Evolutionary conservation across 106 monocot genomes (phyloP).

Genomic region (Dendrobium catenatum): DNA sequence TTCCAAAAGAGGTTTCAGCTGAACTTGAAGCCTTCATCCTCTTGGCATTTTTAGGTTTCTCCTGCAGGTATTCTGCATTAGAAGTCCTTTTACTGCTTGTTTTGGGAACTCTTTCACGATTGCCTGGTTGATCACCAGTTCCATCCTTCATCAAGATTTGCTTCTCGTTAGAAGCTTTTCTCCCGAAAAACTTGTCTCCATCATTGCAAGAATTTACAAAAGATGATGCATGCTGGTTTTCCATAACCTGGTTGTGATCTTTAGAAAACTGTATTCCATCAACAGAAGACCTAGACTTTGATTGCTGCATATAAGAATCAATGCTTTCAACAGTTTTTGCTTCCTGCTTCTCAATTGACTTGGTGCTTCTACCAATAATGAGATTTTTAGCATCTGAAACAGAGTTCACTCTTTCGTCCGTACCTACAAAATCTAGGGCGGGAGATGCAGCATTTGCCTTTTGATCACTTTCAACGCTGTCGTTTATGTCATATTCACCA

Average conservation of each 20-base stretch:
- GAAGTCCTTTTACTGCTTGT: slow-evolving; percentile 29
- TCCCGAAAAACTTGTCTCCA: slow-evolving; percentile 4
- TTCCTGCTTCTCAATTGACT: slow-evolving; percentile 20
- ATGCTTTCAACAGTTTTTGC: neutral
- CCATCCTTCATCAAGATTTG: slow-evolving; percentile 7
- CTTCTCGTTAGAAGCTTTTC: slow-evolving; percentile 14
- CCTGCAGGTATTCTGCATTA: slow-evolving; percentile 18
- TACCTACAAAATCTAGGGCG: slow-evolving; percentile 20
- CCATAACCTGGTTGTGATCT: slow-evolving; percentile 14
- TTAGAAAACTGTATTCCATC: slow-evolving; percentile 5
- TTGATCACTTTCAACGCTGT: slow-evolving; percentile 12
- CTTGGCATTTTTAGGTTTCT: slow-evolving; percentile 36
- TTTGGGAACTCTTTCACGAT: slow-evolving; percentile 25
- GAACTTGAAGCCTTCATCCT: slow-evolving; percentile 27
- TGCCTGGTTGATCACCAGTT: slow-evolving; percentile 15
- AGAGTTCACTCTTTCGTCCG: slow-evolving; percentile 13
- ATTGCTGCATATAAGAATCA: slow-evolving; percentile 5
- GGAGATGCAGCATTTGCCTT: slow-evolving; percentile 23
- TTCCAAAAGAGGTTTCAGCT: slow-evolving; percentile 20
- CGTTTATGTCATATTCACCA: slow-evolving; percentile 22
- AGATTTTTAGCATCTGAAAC: slow-evolving; percentile 18
- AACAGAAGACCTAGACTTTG: slow-evolving; percentile 9
- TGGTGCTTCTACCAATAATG: neutral
- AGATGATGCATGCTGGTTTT: neutral
- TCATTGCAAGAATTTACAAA: slow-evolving; percentile 12